Base-by-base conservation (phyloP, 2,329 filamentous ascomycete species). In the Drechslerella dactyloides region DNA sequence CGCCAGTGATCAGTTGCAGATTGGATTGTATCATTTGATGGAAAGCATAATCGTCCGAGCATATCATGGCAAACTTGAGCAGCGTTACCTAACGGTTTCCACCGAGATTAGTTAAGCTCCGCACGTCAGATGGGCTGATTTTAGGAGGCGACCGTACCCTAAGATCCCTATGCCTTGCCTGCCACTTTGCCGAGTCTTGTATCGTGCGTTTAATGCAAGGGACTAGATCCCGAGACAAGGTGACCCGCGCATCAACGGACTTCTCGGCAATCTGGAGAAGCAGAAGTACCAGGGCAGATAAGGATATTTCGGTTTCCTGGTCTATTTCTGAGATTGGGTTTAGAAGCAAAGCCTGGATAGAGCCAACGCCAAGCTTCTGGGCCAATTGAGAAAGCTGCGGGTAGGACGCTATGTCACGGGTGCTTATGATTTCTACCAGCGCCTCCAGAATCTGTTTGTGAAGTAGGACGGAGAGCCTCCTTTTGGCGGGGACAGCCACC, bases 241-340 rank as follows among this genome's bases (percentile, higher is more conserved):
- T 55, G 24, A 46, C 23, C 44, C 60, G 50, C 11, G 53, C n/a
- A 5, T 33, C 42, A 21, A 27, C 27, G 13, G 54, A 65, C 3
- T 50, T 56, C 40, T 65, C 60, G 13, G 68, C 68, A 42, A 58
- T 56, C 27, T 42, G 54, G 8, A 72, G 56, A 61, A 65, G 50
- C 42, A 72, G 30, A 2, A 72, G 24, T 15, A 57, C 27, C 13
- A 72, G 13, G 23, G 68, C 68, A 13, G 68, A 65, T 11, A 72
- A 40, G 2, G 68, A 72, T 60, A 72, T 60, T n/a, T 72, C 68
- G 7, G 68, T 72, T 46, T 72, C 68, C 24, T 72, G 68, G 27
- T 72, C 68, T 35, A 72, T 56, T 21, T 65, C 60, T 6, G 68
- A 57, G 15, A 65, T 40, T 1, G 68, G 60, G 10, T 65, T 61